These are phyloP conservation scores for Helicostylum pulchrum DNA, from an alignment of 192 early-diverging fungal genomes.

Conservation along the genomic window DNA sequence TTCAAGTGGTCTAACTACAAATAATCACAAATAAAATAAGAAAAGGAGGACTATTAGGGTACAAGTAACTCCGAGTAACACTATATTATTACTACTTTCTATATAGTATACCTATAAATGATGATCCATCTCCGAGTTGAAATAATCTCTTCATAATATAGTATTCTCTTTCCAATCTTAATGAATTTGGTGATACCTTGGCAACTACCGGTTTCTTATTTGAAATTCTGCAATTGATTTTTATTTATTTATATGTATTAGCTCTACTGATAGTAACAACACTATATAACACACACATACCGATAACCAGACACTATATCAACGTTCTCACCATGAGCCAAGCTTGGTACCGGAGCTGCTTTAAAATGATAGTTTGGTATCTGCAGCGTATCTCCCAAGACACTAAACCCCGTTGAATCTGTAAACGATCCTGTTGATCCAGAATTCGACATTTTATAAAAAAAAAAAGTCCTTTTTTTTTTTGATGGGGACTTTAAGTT, in stretches of 20 bases:
- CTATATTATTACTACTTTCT: background rate
- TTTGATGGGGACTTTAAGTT: no score
- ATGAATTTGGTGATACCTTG: conserved; percentile 28
- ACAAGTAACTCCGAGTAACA: background rate
- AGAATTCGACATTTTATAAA: conserved; percentile 27
- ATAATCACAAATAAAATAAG: background rate
- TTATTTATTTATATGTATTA: no score
- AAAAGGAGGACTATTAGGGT: background rate
- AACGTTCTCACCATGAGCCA: conserved; percentile 24
- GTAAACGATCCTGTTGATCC: conserved; percentile 28
- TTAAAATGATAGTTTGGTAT: conserved; percentile 33
- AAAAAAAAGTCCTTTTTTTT: background rate
- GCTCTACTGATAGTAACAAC: no score
- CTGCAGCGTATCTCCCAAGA: conserved; percentile 12
- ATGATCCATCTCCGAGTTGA: conserved; percentile 24
- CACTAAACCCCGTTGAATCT: conserved; percentile 12
- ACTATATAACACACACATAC: background rate
- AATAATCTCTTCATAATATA: conserved; percentile 28
- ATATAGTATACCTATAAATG: conserved; percentile 25
- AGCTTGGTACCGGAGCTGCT: conserved; percentile 16
- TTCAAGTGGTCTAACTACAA: conserved; percentile 27
- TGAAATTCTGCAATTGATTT: conserved; percentile 13
- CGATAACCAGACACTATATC: conserved; percentile 28
- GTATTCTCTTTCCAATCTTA: conserved; percentile 30
- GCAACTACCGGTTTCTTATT: conserved; percentile 31